Conservation (phyloP, 2,329 filamentous ascomycete genomes). For the Chrysosporium keratinophilum region DNA sequence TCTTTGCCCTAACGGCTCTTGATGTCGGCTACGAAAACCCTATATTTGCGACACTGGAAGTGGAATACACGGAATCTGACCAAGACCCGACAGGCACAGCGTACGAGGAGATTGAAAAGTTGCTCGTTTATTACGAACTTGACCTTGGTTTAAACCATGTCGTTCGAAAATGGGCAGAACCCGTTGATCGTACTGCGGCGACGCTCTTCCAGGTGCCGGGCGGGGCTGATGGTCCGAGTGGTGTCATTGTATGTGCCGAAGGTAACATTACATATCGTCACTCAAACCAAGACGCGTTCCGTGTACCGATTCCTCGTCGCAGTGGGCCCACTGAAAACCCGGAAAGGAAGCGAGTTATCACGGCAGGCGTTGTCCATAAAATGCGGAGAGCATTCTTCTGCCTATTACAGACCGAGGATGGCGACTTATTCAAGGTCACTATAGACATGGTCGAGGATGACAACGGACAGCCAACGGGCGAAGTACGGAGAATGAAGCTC, state of each 20-base stretch:
- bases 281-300: constrained; percentile 81
- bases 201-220: constrained; percentile 93
- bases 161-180: constrained; percentile 89
- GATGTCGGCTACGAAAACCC: constrained; percentile 97
- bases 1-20: constrained; percentile 75
- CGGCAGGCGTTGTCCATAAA: constrained; percentile 93
- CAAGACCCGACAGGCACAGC: constrained; percentile 81
- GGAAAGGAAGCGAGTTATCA: constrained; percentile 74
- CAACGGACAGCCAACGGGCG: constrained; percentile 64
- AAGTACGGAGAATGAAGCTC: constrained; percentile 75
- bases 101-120: constrained; percentile 71
- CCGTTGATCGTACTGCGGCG: constrained; percentile 79
- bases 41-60: constrained; percentile 86
- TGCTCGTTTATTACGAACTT: constrained; percentile 92
- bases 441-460: constrained; percentile 82
- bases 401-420: constrained; percentile 87
- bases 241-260: constrained; percentile 87
- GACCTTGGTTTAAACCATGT: constrained; percentile 96
- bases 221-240: constrained; percentile 84
- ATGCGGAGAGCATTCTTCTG: constrained; percentile 97
- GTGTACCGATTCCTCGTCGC: constrained; percentile 78
- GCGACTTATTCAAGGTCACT: constrained; percentile 94
- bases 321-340: constrained; percentile 85
- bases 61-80: constrained; percentile 85
- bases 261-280: constrained; percentile 96